Evolutionary conservation across 441 rosid species (phyloP), one percentile per base, ranked within the genome.

Genomic region (Francoa sonchifolia): DNA sequence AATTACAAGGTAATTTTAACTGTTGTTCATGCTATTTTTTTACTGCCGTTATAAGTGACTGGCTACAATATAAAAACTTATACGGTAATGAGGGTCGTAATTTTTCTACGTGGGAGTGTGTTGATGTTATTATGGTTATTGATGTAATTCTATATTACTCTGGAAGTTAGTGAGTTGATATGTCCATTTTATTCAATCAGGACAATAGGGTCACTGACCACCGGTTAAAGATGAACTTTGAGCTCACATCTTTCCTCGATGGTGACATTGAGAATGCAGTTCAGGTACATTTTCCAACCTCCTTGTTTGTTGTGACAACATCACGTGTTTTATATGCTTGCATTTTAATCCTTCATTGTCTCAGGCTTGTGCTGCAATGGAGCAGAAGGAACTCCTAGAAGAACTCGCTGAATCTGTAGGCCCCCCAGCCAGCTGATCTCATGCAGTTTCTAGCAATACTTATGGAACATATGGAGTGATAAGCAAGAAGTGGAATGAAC

Each of bases 171-270:
- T n/a, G n/a, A n/a, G n/a, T n/a, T n/a, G n/a, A n/a, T n/a, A 8
- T 2, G 31, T 17, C 10, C 18, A 2, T 39, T 42, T 8, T 54
- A 45, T 49, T 55, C 59, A 23, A 59, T 45, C 56, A 89, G 96
- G 96, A 89, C 58, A 85, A 74, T 47, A 64, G 98, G 61, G 95
- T 84, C 42, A 89, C 98, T 11, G 95, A 89, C 60, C 98, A 89
- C 63, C 66, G 95, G 66, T 65, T 89, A 25, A 89, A 89, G 73
- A 69, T 71, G 86, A 85, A 89, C 62, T 84, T 65, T 36, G 71
- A 71, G 63, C 98, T 84, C 28, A 63, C 79, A 17, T 67, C 92
- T 25, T 89, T 89, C 62, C 86, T 89, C 33, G 74, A 73, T 12
- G 95, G 98, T 21, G 72, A 50, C 50, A 62, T 84, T 18, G 96